Evolutionary conservation across 441 rosid species (phyloP).

Genomic region (Jatropha multifida): DNA sequence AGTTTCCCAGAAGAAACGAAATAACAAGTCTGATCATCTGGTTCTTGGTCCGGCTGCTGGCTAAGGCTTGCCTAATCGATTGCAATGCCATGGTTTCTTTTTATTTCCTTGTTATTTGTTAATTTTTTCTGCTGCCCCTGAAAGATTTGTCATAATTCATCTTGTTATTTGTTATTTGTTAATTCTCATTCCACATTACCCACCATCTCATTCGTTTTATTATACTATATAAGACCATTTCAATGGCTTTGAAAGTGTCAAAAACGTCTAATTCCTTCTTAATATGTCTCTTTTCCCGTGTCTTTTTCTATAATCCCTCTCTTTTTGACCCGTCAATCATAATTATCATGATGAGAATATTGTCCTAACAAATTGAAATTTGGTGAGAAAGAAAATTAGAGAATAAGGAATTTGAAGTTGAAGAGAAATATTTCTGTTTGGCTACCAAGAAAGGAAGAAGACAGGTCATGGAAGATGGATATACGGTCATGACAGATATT

Average conservation of each 20-base stretch:
- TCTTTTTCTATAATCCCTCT: not conserved
- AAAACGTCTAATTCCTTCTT: not conserved
- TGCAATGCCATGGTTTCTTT: conserved; percentile 72
- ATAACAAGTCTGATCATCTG: conserved; percentile 68
- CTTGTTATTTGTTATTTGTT: too few relatives aligned
- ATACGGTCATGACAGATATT: conserved; percentile 34
- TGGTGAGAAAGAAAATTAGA: conserved; percentile 13
- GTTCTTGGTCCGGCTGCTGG: conserved; percentile 78
- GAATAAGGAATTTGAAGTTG: conserved; percentile 16
- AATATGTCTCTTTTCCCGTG: not conserved
- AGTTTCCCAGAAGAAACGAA: too few relatives aligned
- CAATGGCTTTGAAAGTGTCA: conserved; percentile 30
- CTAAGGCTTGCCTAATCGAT: conserved; percentile 69
- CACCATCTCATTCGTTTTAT: too few relatives aligned
- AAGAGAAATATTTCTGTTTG: conserved; percentile 39
- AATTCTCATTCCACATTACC: too few relatives aligned
- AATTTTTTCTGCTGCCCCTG: not conserved
- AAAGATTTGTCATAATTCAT: too few relatives aligned
- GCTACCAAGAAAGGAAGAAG: conserved; percentile 47
- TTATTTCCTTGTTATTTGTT: not conserved
- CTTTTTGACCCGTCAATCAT: conserved; percentile 21
- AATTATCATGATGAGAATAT: conserved; percentile 24
- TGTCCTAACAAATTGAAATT: conserved; percentile 20
- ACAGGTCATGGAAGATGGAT: conserved; percentile 46
- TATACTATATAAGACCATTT: conserved; percentile 15